Base-by-base conservation (phyloP, 1,284 basidiomycete genomes). In the Athelia psychrophila region DNA sequence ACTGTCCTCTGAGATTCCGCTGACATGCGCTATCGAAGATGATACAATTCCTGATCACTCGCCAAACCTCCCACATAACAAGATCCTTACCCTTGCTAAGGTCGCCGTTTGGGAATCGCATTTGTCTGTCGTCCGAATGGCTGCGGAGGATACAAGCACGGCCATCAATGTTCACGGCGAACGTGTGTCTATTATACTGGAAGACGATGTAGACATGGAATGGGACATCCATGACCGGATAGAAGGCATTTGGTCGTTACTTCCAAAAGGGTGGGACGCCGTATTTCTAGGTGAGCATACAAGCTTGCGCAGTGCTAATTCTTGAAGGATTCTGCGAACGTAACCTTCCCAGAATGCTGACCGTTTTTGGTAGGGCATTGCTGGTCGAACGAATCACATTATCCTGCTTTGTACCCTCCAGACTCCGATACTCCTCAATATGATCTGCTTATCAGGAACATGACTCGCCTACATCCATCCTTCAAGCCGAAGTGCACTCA, bases 201-300 rank as follows among this genome's bases (percentile, higher is more conserved):
- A 93, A 68, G 91, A 93, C 63, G 90, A 92, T 55, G 70, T 93
- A 15, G 86, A 93, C 62, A 81, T 90, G 76, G 88, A 93, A 67
- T 76, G 71, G 52, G 84, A 91, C 59, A 76, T 89, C 9, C 66
- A 74, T 15, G 50, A 63, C 12, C 73, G 80, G 36, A 66, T 91
- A 48, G 60, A 59, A 32, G 58, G 60, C 4, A 63, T 91, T 45
- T 88, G 86, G 84, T 52, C 60, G 1, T 62, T 68, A 3, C 60
- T 93, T 18, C 88, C 90, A 2, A 45, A 44, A 0, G 75, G 79
- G 19, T 93, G 90, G 90, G 88, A 92, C 56, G 77, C 91, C 22
- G 76, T 91, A 35, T 86, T 88, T 57, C 68, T 93, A 49, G 91
- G 90, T 80, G 38, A 42, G 38, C 38, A 42, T 42, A n/a, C n/a